Evolutionary conservation across 345 rosid genomes (phyloP), one percentile per base, ranked within the genome.

Genomic region (Dimocarpus longan): DNA sequence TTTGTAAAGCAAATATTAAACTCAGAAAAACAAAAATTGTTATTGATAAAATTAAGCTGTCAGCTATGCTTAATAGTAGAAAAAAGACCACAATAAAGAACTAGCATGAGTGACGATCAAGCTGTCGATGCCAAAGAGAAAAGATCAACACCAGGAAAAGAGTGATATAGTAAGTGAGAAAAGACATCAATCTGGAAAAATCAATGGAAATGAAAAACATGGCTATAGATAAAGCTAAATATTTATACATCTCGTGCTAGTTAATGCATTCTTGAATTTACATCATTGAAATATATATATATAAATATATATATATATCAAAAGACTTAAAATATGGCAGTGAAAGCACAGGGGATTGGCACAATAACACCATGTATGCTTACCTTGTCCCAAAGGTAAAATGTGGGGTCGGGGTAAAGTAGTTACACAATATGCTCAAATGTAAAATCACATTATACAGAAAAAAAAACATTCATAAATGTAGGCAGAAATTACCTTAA

Each of bases 401-500:
- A 63, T 19, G 43, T 76, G 15, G 39, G 42, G 76, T 57, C 6
- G 7, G 48, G 43, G 18, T 15, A 24, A 71, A 21, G 26, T 1
- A 21, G 76, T 37, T 42, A 9, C 52, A 24, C 42, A 9, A 46
- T 68, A 77, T 16, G 48, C 71, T 54, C 57, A 77, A 66, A 56
- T 66, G 46, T 69, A 39, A n/a, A 62, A 70, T 75, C 60, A 65
- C 37, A 37, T 73, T 54, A 16, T 66, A 18, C 10, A 8, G 59
- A 5, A 62, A 26, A 9, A 64, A 28, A 10, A 43, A 71, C 32
- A 16, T 22, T 72, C 59, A 56, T 46, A 54, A 60, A 6, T 7
- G 56, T 39, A 56, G 22, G 26, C 18, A 63, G 66, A 81, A 75
- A 71, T 79, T 84, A 96, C 98, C 97, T 96, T 96, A 59, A 96